Evolutionary conservation across 176 grass and related monocot species (phyloP), one percentile per base, ranked within the genome.

Genomic region (Cenchrus fungigraminus): DNA sequence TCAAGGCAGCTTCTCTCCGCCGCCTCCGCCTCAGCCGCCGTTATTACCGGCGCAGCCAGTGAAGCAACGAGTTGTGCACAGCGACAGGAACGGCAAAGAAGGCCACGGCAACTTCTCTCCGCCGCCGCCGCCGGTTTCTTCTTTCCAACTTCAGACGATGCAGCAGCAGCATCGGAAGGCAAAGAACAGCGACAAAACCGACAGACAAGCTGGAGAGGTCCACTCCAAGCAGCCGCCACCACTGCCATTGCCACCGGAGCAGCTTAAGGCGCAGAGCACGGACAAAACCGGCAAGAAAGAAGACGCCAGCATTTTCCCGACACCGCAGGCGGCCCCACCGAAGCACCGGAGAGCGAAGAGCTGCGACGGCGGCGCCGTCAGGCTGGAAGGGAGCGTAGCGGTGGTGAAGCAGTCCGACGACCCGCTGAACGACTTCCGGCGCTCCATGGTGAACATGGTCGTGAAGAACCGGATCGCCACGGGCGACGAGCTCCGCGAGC

Each of bases 381-480:
- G 85, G 71, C 55, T 87, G 3, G 91, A 92, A 20, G 83, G 82
- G 25, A 87, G 82, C 46, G 72, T 92, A 70, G 87, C 85, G 13
- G 78, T 95, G 72, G 85, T 92, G 73, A 95, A 86, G 85, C 85
- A 92, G 76, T 90, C 93, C 3, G 85, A 68, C 3, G 83, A 95
- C 57, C 93, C 93, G n/a, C 76, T 88, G 9, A 60, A 56, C 58
- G 93, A 95, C 83, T 95, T 95, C 77, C 86, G 91, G 68, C 79
- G 68, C 6, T 95, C 93, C 22, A 95, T 95, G 93, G 56, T 90
- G 74, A 89, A 90, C 47, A 95, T 95, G 93, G 90, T 95, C 46
- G 82, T 88, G 70, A 90, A 92, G 87, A 88, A 90, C 79, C 17
- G 84, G 79, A 95, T 95, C 40, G 87, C 43, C 47, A 82, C 78